phyloP scores from a whole-genome alignment of 805 yeast species.

The Barnettozyma wickerhamii region DNA sequence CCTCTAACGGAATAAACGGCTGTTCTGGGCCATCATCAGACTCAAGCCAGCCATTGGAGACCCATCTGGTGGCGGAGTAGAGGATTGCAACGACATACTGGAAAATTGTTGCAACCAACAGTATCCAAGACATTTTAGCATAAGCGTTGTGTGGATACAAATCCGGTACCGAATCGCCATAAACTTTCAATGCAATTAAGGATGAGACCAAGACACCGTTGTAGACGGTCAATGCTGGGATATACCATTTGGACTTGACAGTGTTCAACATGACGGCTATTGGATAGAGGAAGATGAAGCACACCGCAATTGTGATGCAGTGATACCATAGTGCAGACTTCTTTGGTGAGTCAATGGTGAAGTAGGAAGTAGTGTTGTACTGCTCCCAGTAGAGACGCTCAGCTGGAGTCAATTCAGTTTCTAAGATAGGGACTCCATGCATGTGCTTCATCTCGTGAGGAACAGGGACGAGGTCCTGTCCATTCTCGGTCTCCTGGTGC shows the following conservation, averaged over 20 bases:
- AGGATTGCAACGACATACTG: conserved; percentile 57
- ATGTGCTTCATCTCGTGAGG: conserved; percentile 43
- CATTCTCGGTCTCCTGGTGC: too few relatives aligned
- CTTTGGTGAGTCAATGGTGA: conserved; percentile 48
- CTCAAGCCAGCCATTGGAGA: conserved; percentile 26
- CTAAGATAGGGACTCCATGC: conserved; percentile 75
- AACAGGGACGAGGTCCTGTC: conserved; percentile 34
- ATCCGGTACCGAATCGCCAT: conserved; percentile 53
- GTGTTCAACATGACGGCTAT: conserved; percentile 59
- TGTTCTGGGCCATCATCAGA: conserved; percentile 13
- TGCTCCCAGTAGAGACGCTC: conserved; percentile 74
- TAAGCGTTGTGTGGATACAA: conserved; percentile 79
- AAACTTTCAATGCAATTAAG: conserved; percentile 50
- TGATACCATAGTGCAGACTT: conserved; percentile 54
- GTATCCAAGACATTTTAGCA: conserved; percentile 55
- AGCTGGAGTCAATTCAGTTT: conserved; percentile 60
- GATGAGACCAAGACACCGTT: conserved; percentile 43
- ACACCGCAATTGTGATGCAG: conserved; percentile 35
- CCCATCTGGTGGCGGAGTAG: conserved; percentile 41
- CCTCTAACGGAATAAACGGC: conserved; percentile 28
- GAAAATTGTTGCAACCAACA: conserved; percentile 45
- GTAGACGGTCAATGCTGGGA: conserved; percentile 53
- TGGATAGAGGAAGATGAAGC: conserved; percentile 62
- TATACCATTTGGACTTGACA: conserved; percentile 51
- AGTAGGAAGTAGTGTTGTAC: conserved; percentile 75